Base-by-base conservation (phyloP, 2,329 filamentous ascomycete genomes). In the Talaromyces marneffei region DNA sequence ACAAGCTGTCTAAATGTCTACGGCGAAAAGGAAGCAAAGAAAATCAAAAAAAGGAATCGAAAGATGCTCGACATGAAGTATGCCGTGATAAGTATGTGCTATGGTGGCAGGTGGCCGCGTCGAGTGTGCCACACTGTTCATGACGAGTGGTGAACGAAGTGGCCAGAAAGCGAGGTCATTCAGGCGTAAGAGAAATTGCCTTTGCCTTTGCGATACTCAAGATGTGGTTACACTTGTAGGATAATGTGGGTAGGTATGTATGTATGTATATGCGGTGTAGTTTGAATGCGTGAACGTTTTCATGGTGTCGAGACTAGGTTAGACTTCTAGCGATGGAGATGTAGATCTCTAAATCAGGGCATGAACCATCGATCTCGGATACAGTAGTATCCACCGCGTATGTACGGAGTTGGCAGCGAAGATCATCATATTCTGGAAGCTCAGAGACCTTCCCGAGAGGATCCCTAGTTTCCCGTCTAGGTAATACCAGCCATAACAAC, bases 91-190 rank as follows among this genome's bases (percentile, higher is more conserved):
- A 48, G 40, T 27, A 48, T 27, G 40, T 46, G 55, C 27, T 10
- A 46, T 44, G 40, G 56, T 58, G 56, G 56, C 39, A 27, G 23
- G 23, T 42, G 44, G 42, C 44, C 7, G 25, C 20, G 20, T 3
- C n/a, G 18, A 50, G 23, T 37, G 46, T 59, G 42, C 42, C 57
- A 40, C 46, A 40, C 3, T 23, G 12, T n/a, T 20, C 23, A 59
- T 59, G 57, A 59, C 35, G 57, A 10, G 42, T 31, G 27, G 27
- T 42, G 57, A 59, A 16, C 46, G 25, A 59, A 52, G 57, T 59
- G 57, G 57, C 57, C 20, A 53, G 46, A 23, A 35, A 44, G 16
- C 46, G 35, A 53, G 18, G 57, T 53, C 57, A 59, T 59, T 14
- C 18, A 31, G n/a, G 16, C 25, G 44, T 59, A 53, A 59, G 46